Base-by-base conservation (phyloP, 2,329 filamentous ascomycete species). In the Botrytis fabae region DNA sequence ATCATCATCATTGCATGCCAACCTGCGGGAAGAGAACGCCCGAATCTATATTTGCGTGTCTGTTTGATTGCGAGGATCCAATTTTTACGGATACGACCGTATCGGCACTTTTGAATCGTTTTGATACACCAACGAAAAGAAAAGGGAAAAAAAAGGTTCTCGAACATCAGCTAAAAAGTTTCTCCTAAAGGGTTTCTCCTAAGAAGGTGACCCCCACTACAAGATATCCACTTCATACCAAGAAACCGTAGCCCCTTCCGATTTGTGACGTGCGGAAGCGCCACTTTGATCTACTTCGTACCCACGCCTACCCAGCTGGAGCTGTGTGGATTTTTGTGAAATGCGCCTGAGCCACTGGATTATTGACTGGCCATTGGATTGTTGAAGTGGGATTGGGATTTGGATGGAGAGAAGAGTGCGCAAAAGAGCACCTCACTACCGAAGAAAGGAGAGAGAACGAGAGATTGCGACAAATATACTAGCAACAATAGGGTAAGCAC, bases 201-300 rank as follows among this genome's bases (percentile, higher is more conserved):
- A 57, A 28, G 46, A 18, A 5, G 64, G 22, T 32, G 40, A 64
- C 40, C 46, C 64, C 35, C 62, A 65, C 62, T 48, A 65, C 22
- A 48, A 35, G 10, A 22, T 42, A 57, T 68, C 64, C 64, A 68
- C 46, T 42, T 40, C 61, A 18, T n/a, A 57, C 18, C 48, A 57
- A 66, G 64, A 20, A 57, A 68, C 64, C 51, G 25, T 28, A 68
- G 48, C 65, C 65, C 65, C 69, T 54, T 64, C 60, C 60, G 60
- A 71, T 65, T 71, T 65, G 69, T 71, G 69, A 71, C 69, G 60
- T 71, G 69, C 60, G 69, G 46, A 71, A 66, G 62, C 69, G 69
- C 69, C 69, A 71, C 61, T 71, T 42, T 46, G 69, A 71, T 71
- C 69, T 71, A 65, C 69, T 48, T 54, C 48, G 48, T 54, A 54